Evolutionary conservation across 2,329 filamentous ascomycete genomes (phyloP), one percentile per base, ranked within the genome.

Genomic region (Paramyrothecium sp.): DNA sequence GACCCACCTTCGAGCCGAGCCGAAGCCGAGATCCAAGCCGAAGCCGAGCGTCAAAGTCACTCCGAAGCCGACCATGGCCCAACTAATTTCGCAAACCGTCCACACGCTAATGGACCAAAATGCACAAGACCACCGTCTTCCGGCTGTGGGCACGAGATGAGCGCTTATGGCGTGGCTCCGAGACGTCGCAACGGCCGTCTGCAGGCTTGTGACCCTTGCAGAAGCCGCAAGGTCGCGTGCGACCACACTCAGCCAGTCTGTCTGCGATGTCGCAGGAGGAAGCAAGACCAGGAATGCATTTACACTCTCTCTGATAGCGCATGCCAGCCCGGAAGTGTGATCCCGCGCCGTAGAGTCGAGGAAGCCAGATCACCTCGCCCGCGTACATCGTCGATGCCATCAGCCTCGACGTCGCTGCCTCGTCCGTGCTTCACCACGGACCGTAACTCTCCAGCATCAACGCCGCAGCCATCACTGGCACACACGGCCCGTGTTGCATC

Each of bases 161-260:
- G 19, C 19, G 13, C 19, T 4, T 2, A 33, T 16, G 30, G 49
- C 16, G 13, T 22, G 16, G 49, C 49, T 30, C 49, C 16, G 49
- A 21, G 58, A 17, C 56, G 58, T 21, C 56, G 53, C 20, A 60
- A 60, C 30, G 58, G 58, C 10, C 58, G 58, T 13, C 51, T 49
- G 19, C 56, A 58, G 44, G 57, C 60, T 17, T 60, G 60, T 30
- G 56, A 60, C n/a, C 57, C 58, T 2, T 61, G 62, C 12, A 54
- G 59, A 20, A 34, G 53, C 20, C 56, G 58, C 51, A 62, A 57
- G 26, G 58, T 60, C 10, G 57, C 71, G 10, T 77, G 75, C 62
- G 74, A 77, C 56, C 73, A 74, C 55, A 59, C 62, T 0, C 69
- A 68, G 8, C 75, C 74, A 0, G 52, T 71, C 10, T 77, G 73